These are phyloP conservation scores for Coprinopsis strossmayeri DNA, from an alignment of 768 basidiomycete genomes.

Conservation along the genomic window DNA sequence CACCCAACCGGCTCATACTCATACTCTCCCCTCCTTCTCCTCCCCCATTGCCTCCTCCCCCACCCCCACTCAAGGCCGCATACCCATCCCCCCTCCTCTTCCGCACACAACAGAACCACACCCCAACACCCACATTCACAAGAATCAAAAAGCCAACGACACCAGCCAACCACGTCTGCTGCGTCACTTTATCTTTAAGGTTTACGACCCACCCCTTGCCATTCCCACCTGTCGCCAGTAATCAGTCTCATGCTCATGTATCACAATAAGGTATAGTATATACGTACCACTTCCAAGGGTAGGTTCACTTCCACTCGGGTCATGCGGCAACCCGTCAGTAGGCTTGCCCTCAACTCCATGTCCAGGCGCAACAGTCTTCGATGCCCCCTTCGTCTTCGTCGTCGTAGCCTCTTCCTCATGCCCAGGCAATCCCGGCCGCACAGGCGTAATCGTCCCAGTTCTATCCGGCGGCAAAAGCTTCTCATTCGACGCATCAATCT, in stretches of 20 bases:
- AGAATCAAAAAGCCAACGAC: constrained; percentile 63
- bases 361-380: too few species aligned
- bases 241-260: too few species aligned
- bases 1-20: constrained; percentile 72
- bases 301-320: constrained; percentile 30
- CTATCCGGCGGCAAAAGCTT: constrained; percentile 41
- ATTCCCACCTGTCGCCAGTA: too few species aligned
- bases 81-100: constrained; percentile 25
- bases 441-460: constrained; percentile 25
- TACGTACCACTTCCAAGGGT: neutral
- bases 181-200: constrained; percentile 58
- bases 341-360: constrained; percentile 62
- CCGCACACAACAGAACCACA: constrained; percentile 75
- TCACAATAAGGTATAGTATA: too few species aligned
- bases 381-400: constrained; percentile 85
- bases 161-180: constrained; percentile 81
- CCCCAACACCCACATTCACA: constrained; percentile 53
- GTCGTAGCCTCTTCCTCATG: constrained; percentile 22
- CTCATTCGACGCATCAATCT: constrained; percentile 45
- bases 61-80: constrained; percentile 38
- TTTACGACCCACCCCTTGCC: constrained; percentile 73
- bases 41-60: constrained; percentile 46
- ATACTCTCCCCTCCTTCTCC: constrained; percentile 26
- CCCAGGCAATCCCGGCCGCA: constrained; percentile 24
- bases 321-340: constrained; percentile 75